Evolutionary conservation across 805 yeast genomes (phyloP).

Genomic region (Geotrichum ghanense): DNA sequence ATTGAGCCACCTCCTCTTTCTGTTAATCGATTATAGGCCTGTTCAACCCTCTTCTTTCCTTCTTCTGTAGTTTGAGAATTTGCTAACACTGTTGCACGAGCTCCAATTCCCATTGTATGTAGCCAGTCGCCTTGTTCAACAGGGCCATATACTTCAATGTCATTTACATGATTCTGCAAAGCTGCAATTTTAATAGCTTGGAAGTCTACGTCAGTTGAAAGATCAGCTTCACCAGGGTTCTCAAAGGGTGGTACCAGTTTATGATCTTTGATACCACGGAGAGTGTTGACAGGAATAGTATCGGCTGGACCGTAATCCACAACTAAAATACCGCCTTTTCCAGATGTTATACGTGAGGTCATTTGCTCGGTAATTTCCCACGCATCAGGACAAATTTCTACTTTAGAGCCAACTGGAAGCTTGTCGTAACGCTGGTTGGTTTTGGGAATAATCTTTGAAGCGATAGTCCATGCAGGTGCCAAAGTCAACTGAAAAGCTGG

Average conservation of each 20-base stretch:
- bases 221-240: conserved; percentile 71
- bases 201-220: conserved; percentile 79
- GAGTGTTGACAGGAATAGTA: conserved; percentile 56
- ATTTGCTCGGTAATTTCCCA: conserved; percentile 46
- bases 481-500: conserved; percentile 43
- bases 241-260: conserved; percentile 62
- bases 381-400: conserved; percentile 70
- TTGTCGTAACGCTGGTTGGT: conserved; percentile 37
- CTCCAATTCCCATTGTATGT: conserved; percentile 62
- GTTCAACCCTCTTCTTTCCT: conserved; percentile 39
- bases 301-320: conserved; percentile 66
- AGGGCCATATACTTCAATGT: conserved; percentile 38
- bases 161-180: conserved; percentile 16
- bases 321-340: conserved; percentile 52
- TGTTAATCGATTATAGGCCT: conserved; percentile 51
- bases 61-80: conserved; percentile 33
- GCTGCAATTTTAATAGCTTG: conserved; percentile 38
- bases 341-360: conserved; percentile 30
- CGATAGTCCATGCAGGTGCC: conserved; percentile 49
- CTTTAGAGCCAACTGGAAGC: conserved; percentile 44
- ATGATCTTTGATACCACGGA: conserved; percentile 66
- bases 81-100: conserved; percentile 41
- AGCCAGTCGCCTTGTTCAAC: conserved; percentile 72
- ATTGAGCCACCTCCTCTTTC: conserved; percentile 49
- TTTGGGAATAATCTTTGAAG: conserved; percentile 43